Percentiles rank a stretch among this genome's conserved stretches.
Conservation (phyloP, 768 basidiomycete species). For the Lactarius psammicola region DNA sequence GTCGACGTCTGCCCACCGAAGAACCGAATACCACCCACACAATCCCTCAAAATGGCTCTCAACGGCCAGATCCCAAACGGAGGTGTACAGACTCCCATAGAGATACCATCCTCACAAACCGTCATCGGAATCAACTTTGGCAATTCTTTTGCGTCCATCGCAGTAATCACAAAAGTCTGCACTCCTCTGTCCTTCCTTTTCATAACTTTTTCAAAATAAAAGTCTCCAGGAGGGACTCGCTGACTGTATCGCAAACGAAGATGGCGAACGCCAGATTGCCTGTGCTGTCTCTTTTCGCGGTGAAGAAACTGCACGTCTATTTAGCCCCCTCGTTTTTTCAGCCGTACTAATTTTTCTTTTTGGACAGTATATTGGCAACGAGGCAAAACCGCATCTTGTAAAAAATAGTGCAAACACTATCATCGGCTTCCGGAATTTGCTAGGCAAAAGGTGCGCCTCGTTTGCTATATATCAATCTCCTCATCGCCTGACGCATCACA, state of each 20-base stretch:
- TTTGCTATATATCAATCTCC: not conserved
- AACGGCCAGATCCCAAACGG: conserved; percentile 51
- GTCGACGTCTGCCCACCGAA: conserved; percentile 10
- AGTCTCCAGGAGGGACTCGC: conserved; percentile 74
- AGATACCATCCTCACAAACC: conserved; percentile 43
- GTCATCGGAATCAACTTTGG: conserved; percentile 96
- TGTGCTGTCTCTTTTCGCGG: conserved; percentile 90
- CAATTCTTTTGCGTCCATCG: conserved; percentile 92
- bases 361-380: conserved; percentile 88
- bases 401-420: conserved; percentile 95
- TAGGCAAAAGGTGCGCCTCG: conserved; percentile 81
- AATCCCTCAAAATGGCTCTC: conserved; percentile 38
- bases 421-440: conserved; percentile 87
- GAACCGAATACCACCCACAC: conserved; percentile 6
- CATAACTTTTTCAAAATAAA: not conserved
- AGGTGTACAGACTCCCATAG: conserved; percentile 40
- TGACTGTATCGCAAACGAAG: conserved; percentile 97
- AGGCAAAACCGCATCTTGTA: conserved; percentile 90
- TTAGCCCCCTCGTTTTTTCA: conserved; percentile 9
- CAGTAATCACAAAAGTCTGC: conserved; percentile 88
- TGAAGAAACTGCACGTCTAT: conserved; percentile 77
- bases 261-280: conserved; percentile 97
- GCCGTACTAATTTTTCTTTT: conserved; percentile 12
- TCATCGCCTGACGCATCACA: conserved; percentile 33
- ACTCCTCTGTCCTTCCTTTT: not conserved